phyloP scores from a whole-genome alignment of 345 rosid species.

The Cardamine occulta region DNA sequence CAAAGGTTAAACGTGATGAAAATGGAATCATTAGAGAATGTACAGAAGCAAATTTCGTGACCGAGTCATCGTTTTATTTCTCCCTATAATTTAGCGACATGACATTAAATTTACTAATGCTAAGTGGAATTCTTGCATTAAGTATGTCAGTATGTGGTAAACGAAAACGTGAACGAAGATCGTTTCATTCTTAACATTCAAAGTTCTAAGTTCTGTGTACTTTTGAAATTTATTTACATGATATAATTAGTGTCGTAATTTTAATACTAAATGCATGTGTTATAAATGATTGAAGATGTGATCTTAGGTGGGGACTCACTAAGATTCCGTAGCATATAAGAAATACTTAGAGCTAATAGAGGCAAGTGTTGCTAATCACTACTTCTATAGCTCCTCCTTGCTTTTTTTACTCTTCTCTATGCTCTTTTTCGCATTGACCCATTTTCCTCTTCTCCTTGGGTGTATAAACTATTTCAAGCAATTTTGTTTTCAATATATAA shows the following conservation, averaged over 20 bases:
- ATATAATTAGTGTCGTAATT: conserved; percentile 1
- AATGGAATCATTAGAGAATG: conserved; percentile 4
- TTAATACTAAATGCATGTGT: conserved; percentile 33
- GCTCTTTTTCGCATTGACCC: conserved; percentile 42
- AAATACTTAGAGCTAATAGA: conserved; percentile 35
- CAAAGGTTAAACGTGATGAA: not conserved
- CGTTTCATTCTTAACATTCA: not conserved
- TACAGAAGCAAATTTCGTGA: not conserved
- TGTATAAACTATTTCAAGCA: conserved; percentile 40
- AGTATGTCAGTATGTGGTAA: not conserved
- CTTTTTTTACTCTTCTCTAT: conserved; percentile 38
- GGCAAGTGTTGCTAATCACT: conserved; percentile 47
- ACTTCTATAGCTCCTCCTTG: conserved; percentile 33
- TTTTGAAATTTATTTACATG: not conserved
- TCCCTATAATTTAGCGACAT: not conserved
- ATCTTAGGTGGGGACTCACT: conserved; percentile 41
- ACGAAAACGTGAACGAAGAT: not conserved
- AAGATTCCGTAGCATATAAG: conserved; percentile 37
- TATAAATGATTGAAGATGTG: conserved; percentile 42
- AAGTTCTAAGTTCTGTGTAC: not conserved
- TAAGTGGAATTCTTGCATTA: not conserved
- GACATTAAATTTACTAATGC: not conserved
- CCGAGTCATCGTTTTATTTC: not conserved
- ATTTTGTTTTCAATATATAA: conserved; percentile 20
- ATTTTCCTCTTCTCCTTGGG: conserved; percentile 28